These are phyloP conservation scores for Ustilago xerochloae DNA, from an alignment of 1,284 basidiomycete genomes.

Conservation along the genomic window DNA sequence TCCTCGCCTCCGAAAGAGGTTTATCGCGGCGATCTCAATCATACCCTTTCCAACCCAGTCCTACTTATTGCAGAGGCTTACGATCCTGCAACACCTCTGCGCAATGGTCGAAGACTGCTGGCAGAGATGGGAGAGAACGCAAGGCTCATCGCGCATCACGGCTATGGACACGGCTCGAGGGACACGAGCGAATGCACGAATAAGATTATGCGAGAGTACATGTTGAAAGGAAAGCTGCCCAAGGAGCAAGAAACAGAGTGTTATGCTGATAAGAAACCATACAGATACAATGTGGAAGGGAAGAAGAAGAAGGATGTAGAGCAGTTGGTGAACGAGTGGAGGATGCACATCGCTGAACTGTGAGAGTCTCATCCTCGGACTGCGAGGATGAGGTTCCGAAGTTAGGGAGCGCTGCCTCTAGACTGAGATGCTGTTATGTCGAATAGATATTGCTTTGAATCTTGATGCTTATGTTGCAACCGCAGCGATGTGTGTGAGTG, in stretches of 20 bases:
- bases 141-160: slow-evolving; percentile 30
- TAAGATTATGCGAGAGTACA: slow-evolving; percentile 18
- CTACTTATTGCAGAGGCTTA: slow-evolving; percentile 42
- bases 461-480: no score
- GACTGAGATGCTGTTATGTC: no score
- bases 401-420: no score
- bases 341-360: slow-evolving; percentile 8
- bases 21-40: slow-evolving; percentile 29
- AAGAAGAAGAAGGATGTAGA: not conserved
- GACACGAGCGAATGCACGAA: slow-evolving; percentile 37
- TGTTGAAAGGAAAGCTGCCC: slow-evolving; percentile 32
- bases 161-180: slow-evolving; percentile 39
- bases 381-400: no score
- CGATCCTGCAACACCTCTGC: slow-evolving; percentile 48
- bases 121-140: slow-evolving; percentile 42
- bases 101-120: slow-evolving; percentile 24
- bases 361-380: no score
- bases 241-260: slow-evolving; percentile 21
- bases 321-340: not conserved
- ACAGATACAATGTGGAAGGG: not conserved
- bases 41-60: slow-evolving; percentile 22
- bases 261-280: slow-evolving; percentile 35
- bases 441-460: no score
- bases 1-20: slow-evolving; percentile 25
- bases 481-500: no score